phyloP scores from a whole-genome alignment of 2,329 filamentous ascomycete species.

The Daldinia sp. region DNA sequence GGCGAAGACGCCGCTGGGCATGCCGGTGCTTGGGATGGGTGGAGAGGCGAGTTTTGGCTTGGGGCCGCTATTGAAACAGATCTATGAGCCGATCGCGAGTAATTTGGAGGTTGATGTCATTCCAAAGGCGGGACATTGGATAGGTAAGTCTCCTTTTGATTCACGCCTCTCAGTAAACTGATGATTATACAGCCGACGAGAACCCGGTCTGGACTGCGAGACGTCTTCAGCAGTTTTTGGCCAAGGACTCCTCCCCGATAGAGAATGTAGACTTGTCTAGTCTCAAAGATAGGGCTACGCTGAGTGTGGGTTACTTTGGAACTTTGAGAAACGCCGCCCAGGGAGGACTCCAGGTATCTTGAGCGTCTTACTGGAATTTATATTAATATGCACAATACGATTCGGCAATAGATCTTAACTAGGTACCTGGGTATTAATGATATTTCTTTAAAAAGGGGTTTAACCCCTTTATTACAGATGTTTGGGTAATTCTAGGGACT shows the following conservation, averaged over 20 bases:
- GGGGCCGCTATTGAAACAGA: not conserved
- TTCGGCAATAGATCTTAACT: too few species aligned
- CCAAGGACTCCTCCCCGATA: slow-evolving; percentile 34
- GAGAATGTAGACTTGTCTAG: not conserved
- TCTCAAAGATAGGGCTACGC: not conserved
- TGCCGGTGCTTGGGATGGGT: not conserved
- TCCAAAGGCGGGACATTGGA: not conserved
- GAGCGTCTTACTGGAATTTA: not conserved
- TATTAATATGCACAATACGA: too few species aligned
- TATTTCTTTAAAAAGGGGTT: too few species aligned
- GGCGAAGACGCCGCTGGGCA: not conserved
- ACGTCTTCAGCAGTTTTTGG: slow-evolving; percentile 36
- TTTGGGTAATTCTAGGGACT: too few species aligned
- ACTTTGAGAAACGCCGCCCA: not conserved
- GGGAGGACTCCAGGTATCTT: not conserved
- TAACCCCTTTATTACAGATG: too few species aligned
- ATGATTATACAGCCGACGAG: slow-evolving; percentile 36
- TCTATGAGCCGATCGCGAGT: not conserved
- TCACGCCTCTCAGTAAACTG: not conserved
- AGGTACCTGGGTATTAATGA: too few species aligned
- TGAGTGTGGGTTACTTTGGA: not conserved
- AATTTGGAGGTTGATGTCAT: not conserved
- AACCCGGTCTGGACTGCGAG: slow-evolving; percentile 41
- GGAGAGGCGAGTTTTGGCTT: not conserved
- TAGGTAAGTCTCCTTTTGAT: not conserved